Percentiles rank a stretch among this genome's conserved stretches.
Conservation (phyloP, 495 filamentous ascomycete species). For the Xylaria scruposa region DNA sequence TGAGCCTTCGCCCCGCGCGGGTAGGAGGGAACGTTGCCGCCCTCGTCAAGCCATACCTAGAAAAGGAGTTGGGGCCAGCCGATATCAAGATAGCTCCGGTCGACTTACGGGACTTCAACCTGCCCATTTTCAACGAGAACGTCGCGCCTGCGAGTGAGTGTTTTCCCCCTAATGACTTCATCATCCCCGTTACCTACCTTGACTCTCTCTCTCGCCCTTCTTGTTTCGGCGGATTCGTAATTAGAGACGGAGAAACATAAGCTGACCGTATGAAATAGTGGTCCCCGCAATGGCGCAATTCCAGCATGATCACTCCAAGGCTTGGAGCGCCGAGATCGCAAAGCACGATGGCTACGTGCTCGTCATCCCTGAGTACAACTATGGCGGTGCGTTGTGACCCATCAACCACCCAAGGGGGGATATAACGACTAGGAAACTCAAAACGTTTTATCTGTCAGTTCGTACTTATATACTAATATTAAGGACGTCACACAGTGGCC, state of each 20-base stretch:
- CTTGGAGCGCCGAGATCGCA: slow-evolving; percentile 58
- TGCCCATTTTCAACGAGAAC: slow-evolving; percentile 64
- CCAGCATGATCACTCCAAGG: slow-evolving; percentile 52
- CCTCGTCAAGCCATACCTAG: slow-evolving; percentile 44
- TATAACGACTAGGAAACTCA: not conserved
- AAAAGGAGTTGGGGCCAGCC: slow-evolving; percentile 33
- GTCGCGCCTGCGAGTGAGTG: slow-evolving; percentile 53
- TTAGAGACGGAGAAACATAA: not conserved
- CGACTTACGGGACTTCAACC: slow-evolving; percentile 58
- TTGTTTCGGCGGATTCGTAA: not conserved
- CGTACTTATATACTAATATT: not conserved
- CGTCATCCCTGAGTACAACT: slow-evolving; percentile 58
- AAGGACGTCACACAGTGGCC: slow-evolving; percentile 38
- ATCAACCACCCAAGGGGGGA: not conserved
- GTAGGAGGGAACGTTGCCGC: slow-evolving; percentile 44
- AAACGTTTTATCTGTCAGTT: not conserved
- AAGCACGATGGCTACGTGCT: slow-evolving; percentile 62
- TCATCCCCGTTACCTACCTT: not conserved
- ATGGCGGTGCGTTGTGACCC: slow-evolving; percentile 23
- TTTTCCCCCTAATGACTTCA: not conserved
- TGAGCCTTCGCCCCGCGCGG: slow-evolving; percentile 45
- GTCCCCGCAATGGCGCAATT: slow-evolving; percentile 52
- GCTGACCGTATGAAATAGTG: slow-evolving; percentile 26
- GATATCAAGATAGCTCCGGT: slow-evolving; percentile 45
- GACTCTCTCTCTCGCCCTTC: not conserved